Evolutionary conservation across 345 rosid genomes (phyloP).

Genomic region (Rhodamnia argentea): DNA sequence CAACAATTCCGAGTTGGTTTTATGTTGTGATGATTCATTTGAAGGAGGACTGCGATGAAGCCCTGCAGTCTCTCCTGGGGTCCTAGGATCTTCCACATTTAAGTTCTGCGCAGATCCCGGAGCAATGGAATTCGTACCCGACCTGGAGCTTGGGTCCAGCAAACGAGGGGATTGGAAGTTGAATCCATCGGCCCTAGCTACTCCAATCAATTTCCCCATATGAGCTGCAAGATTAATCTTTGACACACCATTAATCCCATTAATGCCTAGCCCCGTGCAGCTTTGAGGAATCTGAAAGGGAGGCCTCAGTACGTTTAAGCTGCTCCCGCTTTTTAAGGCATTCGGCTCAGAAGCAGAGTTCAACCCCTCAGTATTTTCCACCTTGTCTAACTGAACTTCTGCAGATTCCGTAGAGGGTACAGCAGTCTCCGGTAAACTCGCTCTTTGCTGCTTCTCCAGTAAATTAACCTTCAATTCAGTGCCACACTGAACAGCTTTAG

Average conservation of each 20-base stretch:
- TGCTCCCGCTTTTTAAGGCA: constrained; percentile 3
- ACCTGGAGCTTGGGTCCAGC: constrained; percentile 9
- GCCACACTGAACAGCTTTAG: background rate
- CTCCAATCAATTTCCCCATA: constrained; percentile 17
- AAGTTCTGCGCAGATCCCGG: constrained; percentile 1
- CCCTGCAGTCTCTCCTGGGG: background rate
- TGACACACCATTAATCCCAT: constrained; percentile 28
- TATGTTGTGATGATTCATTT: background rate
- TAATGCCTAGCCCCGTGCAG: constrained; percentile 17
- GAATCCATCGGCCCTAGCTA: constrained; percentile 13
- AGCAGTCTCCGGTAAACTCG: constrained; percentile 8
- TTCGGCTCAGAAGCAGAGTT: constrained; percentile 4
- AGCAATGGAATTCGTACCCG: constrained; percentile 5
- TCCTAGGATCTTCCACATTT: constrained; percentile 10
- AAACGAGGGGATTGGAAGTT: constrained; percentile 18
- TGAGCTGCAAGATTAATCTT: constrained; percentile 26
- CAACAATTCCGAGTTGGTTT: constrained; percentile 6
- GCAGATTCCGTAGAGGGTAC: constrained; percentile 8
- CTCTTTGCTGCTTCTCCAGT: constrained; percentile 4
- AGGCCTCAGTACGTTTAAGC: constrained; percentile 15
- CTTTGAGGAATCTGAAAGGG: constrained; percentile 11
- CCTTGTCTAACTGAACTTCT: constrained; percentile 13
- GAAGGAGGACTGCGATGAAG: background rate
- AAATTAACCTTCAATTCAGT: constrained; percentile 6
- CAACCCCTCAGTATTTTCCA: constrained; percentile 5